Conservation (phyloP, 2,329 filamentous ascomycete species). For the Colletotrichum tropicicola region DNA sequence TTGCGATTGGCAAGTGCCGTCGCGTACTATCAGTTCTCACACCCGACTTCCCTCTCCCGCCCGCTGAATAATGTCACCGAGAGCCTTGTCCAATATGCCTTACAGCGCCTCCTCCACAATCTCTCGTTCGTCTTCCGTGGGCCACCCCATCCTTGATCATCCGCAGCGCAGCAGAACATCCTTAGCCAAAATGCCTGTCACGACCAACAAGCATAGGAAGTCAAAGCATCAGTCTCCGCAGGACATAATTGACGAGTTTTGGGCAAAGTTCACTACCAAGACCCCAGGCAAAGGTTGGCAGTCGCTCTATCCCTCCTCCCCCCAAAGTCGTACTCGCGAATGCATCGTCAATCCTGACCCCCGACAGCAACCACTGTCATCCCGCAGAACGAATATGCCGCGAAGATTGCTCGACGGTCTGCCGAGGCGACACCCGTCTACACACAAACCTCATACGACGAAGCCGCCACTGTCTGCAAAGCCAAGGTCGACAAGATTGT, state of each 20-base stretch:
- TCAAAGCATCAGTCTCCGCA: slow-evolving; percentile 69
- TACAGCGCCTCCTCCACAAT: slow-evolving; percentile 2
- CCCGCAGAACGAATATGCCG: slow-evolving; percentile 72
- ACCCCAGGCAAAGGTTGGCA: slow-evolving; percentile 71
- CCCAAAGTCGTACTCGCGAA: background rate
- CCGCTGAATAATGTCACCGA: background rate
- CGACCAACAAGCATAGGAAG: slow-evolving; percentile 1
- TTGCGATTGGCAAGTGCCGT: too few species aligned
- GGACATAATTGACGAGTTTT: slow-evolving; percentile 75
- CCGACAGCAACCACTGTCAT: slow-evolving; percentile 72
- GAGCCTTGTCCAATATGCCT: background rate
- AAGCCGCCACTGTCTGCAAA: slow-evolving; percentile 74
- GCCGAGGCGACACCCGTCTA: slow-evolving; percentile 52
- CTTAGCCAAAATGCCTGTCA: slow-evolving; percentile 21
- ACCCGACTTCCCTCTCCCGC: background rate
- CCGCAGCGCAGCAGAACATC: slow-evolving; percentile 5
- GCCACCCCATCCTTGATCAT: background rate
- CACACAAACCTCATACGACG: slow-evolving; percentile 74
- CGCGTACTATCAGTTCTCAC: too few species aligned
- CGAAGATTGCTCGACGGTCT: slow-evolving; percentile 65
- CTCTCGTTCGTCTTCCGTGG: background rate
- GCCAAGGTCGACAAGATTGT: slow-evolving; percentile 71
- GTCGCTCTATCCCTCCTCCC: background rate
- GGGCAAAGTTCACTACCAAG: slow-evolving; percentile 76
- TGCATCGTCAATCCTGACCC: slow-evolving; percentile 14